phyloP scores from a whole-genome alignment of 2,329 filamentous ascomycete species.

The Phoma sp. region DNA sequence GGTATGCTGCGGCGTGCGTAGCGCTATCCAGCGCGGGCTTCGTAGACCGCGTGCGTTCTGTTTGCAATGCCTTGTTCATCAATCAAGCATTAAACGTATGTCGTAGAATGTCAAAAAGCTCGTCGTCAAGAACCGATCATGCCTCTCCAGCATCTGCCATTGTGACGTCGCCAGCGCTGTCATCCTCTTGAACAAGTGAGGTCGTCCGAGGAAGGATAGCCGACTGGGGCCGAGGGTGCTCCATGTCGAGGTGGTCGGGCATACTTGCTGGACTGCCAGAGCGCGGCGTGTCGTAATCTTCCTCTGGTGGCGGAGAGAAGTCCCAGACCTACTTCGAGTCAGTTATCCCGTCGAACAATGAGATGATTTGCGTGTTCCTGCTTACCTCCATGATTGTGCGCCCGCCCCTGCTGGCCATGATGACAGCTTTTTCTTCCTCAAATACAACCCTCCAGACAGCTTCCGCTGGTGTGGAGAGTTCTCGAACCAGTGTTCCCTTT shows the following conservation, averaged over 20 bases:
- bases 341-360: slow-evolving; percentile 19
- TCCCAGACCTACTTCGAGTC: slow-evolving; percentile 78
- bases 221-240: slow-evolving; percentile 43
- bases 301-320: slow-evolving; percentile 80
- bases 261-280: slow-evolving; percentile 54
- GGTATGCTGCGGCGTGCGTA: background rate
- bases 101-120: slow-evolving; percentile 2
- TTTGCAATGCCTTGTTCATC: background rate
- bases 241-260: slow-evolving; percentile 48
- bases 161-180: slow-evolving; percentile 36
- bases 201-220: slow-evolving; percentile 37
- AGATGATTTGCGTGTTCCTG: slow-evolving; percentile 10
- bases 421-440: slow-evolving; percentile 97
- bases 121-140: background rate
- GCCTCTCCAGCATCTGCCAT: slow-evolving; percentile 41
- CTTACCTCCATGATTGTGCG: slow-evolving; percentile 97
- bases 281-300: slow-evolving; percentile 45
- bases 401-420: slow-evolving; percentile 83
- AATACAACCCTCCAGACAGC: slow-evolving; percentile 98
- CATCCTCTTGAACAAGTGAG: slow-evolving; percentile 29
- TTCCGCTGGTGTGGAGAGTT: slow-evolving; percentile 89
- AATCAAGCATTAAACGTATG: slow-evolving; percentile 11
- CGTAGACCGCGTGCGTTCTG: background rate
- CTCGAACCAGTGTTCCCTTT: slow-evolving; percentile 86
- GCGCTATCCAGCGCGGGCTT: background rate